These are phyloP conservation scores for Cyclocybe cylindracea DNA, from an alignment of 768 basidiomycete genomes.

Conservation along the genomic window DNA sequence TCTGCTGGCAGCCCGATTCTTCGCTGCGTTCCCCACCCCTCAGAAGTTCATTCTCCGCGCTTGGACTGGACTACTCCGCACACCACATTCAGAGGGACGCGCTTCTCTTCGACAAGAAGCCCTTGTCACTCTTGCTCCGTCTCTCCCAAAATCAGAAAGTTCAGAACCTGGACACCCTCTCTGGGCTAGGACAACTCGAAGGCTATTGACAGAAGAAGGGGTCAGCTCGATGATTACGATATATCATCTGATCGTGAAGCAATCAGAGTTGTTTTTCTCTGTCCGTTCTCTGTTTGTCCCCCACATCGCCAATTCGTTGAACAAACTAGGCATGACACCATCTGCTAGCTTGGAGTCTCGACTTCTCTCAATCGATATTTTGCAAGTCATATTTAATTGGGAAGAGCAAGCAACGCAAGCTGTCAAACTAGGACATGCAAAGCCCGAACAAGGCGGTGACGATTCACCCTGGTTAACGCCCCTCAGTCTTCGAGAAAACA, in stretches of 20 bases:
- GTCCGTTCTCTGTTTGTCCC: conserved; percentile 92
- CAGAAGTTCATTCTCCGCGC: conserved; percentile 88
- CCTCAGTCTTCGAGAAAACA: conserved; percentile 78
- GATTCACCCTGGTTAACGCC: conserved; percentile 70
- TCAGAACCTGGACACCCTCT: conserved; percentile 60
- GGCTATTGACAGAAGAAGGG: conserved; percentile 87
- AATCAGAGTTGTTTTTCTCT: conserved; percentile 89
- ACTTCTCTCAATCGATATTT: conserved; percentile 84
- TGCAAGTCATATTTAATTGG: conserved; percentile 94
- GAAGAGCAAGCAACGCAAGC: conserved; percentile 65
- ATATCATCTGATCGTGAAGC: conserved; percentile 91
- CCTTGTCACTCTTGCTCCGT: conserved; percentile 82
- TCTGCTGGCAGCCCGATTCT: conserved; percentile 89
- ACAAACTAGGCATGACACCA: conserved; percentile 81
- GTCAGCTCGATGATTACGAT: conserved; percentile 72
- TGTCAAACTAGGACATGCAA: conserved; percentile 13
- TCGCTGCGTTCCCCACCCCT: conserved; percentile 85
- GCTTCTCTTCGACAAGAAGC: conserved; percentile 79
- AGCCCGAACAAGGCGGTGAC: conserved; percentile 20
- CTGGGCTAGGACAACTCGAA: conserved; percentile 88
- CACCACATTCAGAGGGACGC: conserved; percentile 73
- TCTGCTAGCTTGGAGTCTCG: conserved; percentile 78
- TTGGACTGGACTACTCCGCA: conserved; percentile 87
- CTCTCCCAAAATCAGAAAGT: conserved; percentile 65
- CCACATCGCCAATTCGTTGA: conserved; percentile 88